Evolutionary conservation across 257 asterid species (phyloP).

Genomic region (Nicotiana obtusifolia): DNA sequence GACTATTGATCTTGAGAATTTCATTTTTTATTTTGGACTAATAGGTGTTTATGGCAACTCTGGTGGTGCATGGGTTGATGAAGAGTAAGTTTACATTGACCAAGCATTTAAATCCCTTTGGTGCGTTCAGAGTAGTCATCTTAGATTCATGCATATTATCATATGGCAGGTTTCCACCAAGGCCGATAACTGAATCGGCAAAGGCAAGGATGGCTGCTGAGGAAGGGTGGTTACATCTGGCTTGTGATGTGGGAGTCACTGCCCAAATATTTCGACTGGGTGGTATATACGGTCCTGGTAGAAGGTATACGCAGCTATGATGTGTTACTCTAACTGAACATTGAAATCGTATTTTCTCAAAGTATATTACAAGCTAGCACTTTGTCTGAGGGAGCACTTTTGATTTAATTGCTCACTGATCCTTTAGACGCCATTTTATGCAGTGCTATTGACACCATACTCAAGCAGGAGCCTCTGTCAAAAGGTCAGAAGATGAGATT

Average conservation of each 20-base stretch:
- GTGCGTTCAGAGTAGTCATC: conserved; percentile 15
- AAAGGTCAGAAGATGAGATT: conserved; percentile 51
- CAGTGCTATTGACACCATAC: conserved; percentile 89
- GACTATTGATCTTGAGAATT: not conserved
- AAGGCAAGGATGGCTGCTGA: conserved; percentile 68
- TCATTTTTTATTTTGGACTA: conserved; percentile 16
- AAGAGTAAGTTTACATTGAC: conserved; percentile 51
- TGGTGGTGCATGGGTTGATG: conserved; percentile 84
- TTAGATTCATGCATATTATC: conserved; percentile 12
- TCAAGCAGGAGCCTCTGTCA: conserved; percentile 55
- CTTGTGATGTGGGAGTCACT: conserved; percentile 43
- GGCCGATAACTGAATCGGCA: conserved; percentile 40
- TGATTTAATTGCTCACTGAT: not conserved
- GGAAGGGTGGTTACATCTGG: conserved; percentile 66
- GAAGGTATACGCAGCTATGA: conserved; percentile 43
- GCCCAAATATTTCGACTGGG: conserved; percentile 82
- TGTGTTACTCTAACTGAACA: not conserved
- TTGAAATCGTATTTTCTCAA: not conserved
- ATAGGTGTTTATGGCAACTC: conserved; percentile 84
- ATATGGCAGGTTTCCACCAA: conserved; percentile 51
- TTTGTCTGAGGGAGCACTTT: not conserved
- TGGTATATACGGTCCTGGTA: conserved; percentile 93
- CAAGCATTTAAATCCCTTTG: conserved; percentile 2
- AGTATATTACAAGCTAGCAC: not conserved
- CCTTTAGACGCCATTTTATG: not conserved